These are phyloP conservation scores for Hypsizygus marmoreus DNA, from an alignment of 768 basidiomycete species.

Conservation along the genomic window DNA sequence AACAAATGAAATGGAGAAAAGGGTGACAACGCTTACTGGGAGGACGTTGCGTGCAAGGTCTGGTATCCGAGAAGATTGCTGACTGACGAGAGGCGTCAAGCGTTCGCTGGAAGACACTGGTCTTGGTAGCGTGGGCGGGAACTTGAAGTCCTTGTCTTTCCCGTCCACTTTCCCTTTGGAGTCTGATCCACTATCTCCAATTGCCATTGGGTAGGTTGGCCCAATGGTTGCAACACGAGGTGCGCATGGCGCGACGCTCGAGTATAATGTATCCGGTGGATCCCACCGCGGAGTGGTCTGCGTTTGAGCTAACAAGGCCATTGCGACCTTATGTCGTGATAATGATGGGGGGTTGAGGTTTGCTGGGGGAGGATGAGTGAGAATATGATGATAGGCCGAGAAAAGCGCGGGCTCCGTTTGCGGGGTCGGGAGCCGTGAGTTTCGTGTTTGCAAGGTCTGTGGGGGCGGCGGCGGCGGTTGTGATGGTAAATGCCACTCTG, in stretches of 20 bases:
- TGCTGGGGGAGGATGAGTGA: constrained; percentile 65
- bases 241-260: constrained; percentile 54
- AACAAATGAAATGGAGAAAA: constrained; percentile 33
- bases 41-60: constrained; percentile 67
- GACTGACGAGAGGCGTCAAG: constrained; percentile 63
- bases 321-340: constrained; percentile 72
- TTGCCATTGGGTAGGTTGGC: constrained; percentile 64
- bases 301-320: constrained; percentile 62
- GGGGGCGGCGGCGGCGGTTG: constrained; percentile 22
- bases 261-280: constrained; percentile 64
- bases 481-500: constrained; percentile 72
- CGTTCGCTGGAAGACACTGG: constrained; percentile 47
- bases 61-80: constrained; percentile 66
- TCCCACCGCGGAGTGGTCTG: constrained; percentile 69
- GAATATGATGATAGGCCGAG: constrained; percentile 74
- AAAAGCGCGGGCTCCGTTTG: constrained; percentile 66
- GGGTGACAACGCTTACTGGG: constrained; percentile 55
- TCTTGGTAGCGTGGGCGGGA: constrained; percentile 49
- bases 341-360: constrained; percentile 53
- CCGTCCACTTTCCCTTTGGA: constrained; percentile 33
- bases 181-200: constrained; percentile 29
- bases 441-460: constrained; percentile 18
- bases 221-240: constrained; percentile 65
- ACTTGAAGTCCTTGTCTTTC: constrained; percentile 52
- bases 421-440: constrained; percentile 44